phyloP scores from a whole-genome alignment of 169 alveolate genomes.

The Cryptosporidium ryanae region DNA sequence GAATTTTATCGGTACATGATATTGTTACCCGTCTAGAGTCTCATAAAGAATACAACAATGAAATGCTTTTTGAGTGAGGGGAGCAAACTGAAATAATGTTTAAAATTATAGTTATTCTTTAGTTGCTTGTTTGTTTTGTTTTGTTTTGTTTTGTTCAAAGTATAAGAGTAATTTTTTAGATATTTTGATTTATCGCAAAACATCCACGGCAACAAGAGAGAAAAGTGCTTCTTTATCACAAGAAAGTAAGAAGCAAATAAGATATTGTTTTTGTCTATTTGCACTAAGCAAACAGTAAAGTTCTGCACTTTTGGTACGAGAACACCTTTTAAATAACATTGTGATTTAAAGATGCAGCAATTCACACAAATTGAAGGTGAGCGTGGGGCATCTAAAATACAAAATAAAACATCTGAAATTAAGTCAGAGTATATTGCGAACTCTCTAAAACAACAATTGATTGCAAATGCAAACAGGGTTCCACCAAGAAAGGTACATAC shows the following conservation, averaged over 20 bases:
- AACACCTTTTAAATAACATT: not conserved
- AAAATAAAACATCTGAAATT: not conserved
- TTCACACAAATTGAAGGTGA: constrained; percentile 30
- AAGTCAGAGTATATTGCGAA: not conserved
- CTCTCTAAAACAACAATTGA: constrained; percentile 42
- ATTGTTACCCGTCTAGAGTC: not conserved
- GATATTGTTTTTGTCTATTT: not conserved
- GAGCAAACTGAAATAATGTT: not conserved
- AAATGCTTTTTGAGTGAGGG: constrained; percentile 56
- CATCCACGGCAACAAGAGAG: not conserved
- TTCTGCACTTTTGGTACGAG: not conserved
- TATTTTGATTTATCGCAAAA: not conserved
- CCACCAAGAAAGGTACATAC: constrained; percentile 71
- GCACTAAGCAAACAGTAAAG: not conserved
- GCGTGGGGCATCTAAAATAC: not conserved
- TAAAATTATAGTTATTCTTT: too few relatives aligned
- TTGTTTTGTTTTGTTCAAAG: not conserved
- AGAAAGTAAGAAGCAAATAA: not conserved
- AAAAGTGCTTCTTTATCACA: not conserved
- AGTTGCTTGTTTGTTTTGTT: not conserved
- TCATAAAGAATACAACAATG: not conserved
- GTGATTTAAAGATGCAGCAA: not conserved
- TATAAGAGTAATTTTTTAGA: too few relatives aligned
- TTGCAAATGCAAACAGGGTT: constrained; percentile 41
- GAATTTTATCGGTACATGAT: not conserved